phyloP scores from a whole-genome alignment of 2,329 filamentous ascomycete species.

The Parastagonospora nodorum region DNA sequence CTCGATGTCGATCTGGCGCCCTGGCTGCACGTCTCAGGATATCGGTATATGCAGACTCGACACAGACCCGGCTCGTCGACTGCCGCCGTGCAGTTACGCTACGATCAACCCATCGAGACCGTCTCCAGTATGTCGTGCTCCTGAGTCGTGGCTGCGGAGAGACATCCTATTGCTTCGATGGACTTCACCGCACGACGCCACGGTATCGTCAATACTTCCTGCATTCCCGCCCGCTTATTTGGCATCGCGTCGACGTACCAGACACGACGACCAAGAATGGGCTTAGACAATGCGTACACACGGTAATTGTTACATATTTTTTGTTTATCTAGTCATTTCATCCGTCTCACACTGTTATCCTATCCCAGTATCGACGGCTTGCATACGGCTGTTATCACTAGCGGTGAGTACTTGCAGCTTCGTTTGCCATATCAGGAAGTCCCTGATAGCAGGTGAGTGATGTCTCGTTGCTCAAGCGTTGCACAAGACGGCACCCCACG shows the following conservation, averaged over 20 bases:
- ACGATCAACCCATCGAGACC: conserved; percentile 13
- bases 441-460: conserved; percentile 7
- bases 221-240: conserved; percentile 12
- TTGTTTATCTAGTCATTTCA: background rate
- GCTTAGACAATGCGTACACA: conserved; percentile 6
- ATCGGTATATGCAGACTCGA: conserved; percentile 3
- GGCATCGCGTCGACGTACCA: conserved; percentile 2
- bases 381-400: background rate
- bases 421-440: conserved; percentile 1
- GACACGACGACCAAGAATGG: background rate
- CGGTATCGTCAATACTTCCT: conserved; percentile 24
- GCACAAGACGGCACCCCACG: conserved; percentile 7
- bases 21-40: conserved; percentile 7
- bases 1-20: conserved; percentile 17
- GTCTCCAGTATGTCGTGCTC: conserved; percentile 8
- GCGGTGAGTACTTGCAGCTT: background rate
- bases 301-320: conserved; percentile 3
- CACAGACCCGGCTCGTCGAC: conserved; percentile 4
- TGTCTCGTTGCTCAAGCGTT: conserved; percentile 8
- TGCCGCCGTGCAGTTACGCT: conserved; percentile 16
- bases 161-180: conserved; percentile 15
- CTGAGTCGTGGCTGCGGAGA: conserved; percentile 14
- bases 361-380: background rate
- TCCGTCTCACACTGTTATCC: background rate
- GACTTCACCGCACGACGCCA: conserved; percentile 15